Evolutionary conservation across 1,139 yeast species (phyloP), one percentile per base, ranked within the genome.

Genomic region (Pneumocystis sp.): DNA sequence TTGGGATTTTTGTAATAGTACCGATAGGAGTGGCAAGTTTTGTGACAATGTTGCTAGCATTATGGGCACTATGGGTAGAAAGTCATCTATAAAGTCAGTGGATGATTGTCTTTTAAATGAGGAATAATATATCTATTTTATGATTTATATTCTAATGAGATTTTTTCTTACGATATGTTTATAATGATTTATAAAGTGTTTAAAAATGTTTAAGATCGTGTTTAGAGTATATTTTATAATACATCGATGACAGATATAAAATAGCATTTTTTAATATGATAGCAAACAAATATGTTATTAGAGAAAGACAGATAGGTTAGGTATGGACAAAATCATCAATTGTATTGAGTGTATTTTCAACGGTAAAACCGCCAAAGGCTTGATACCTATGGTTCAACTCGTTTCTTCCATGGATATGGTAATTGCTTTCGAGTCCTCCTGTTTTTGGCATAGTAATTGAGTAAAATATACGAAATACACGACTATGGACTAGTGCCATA

Each of bases 21-120:
- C 98, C 98, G 0, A 91, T 93, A 34, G 98, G 98, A 0, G 72
- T 93, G 68, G 97, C 98, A 2, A 89, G 97, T 71, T 93, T 93
- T 72, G 76, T 91, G 37, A 90, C 97, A 4, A 89, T 91, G 96
- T 79, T 90, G 39, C 31, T 66, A 31, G 64, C 61, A n/a, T 44
- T 66, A 15, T 63, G 67, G 65, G 44, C 6, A 17, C 2, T 40
- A 40, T 40, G 44, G 44, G 15, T 40, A 6, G 4, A 2, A 17
- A 6, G 17, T 15, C 44, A 40, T 40, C 10, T 15, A 17, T 40
- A 5, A 17, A 15, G 19, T 15, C 17, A 6, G 19, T 7, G 8
- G 8, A 37, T 3, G 2, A 7, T 7, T 37, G 10, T 37, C 5
- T 31, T 31, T 31, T 31, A 5, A 5, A 31, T 31, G 5, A 31